Percentiles rank a stretch among this genome's conserved stretches.
phyloP scores from a whole-genome alignment of 1,139 yeast genomes.

The Fermentozyma sake region DNA sequence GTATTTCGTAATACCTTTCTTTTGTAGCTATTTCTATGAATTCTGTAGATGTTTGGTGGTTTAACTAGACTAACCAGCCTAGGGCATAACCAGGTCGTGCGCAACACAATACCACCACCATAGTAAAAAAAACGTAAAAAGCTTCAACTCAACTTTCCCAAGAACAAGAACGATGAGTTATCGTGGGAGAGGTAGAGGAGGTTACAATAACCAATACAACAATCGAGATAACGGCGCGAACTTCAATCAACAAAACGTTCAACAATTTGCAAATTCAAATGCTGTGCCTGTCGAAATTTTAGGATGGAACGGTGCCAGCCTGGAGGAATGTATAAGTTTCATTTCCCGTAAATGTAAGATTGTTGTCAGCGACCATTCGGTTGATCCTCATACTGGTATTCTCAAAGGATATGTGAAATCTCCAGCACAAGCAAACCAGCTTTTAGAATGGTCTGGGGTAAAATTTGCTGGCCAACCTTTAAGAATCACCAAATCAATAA shows the following conservation, averaged over 20 bases:
- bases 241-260: conserved; percentile 21
- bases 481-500: conserved; percentile 43
- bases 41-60: too few species aligned
- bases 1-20: too few species aligned
- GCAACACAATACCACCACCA: too few species aligned
- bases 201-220: conserved; percentile 17
- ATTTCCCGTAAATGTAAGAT: conserved; percentile 64
- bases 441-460: conserved; percentile 67
- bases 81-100: too few species aligned
- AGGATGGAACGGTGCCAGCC: conserved; percentile 81
- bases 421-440: conserved; percentile 52
- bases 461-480: conserved; percentile 75
- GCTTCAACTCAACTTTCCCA: too few species aligned
- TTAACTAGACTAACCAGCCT: too few species aligned
- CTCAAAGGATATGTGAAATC: conserved; percentile 56
- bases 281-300: conserved; percentile 54
- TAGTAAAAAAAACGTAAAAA: too few species aligned
- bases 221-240: conserved; percentile 14
- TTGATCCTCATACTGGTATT: conserved; percentile 41
- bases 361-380: conserved; percentile 43
- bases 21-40: too few species aligned
- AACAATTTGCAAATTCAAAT: conserved; percentile 30
- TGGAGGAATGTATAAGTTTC: conserved; percentile 65
- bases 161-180: conserved; percentile 29
- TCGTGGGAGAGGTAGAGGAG: conserved; percentile 46